Base-by-base conservation (phyloP, 2,329 filamentous ascomycete species). In the Sporothrix luriei region DNA sequence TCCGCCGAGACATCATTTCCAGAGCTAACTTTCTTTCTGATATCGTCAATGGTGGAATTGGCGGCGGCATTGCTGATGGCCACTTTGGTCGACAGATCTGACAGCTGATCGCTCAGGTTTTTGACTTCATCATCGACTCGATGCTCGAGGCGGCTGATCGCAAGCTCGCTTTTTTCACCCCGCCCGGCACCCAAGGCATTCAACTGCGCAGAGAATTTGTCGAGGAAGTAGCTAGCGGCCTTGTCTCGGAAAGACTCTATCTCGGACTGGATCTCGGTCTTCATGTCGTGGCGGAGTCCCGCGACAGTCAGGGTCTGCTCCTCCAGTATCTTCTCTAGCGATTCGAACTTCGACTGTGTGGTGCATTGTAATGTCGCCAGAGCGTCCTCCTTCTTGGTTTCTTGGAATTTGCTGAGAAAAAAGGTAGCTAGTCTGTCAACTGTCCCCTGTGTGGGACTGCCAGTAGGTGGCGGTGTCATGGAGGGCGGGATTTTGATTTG, bases 391-490 rank as follows among this genome's bases (percentile, higher is more conserved):
- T 66, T 69, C 24, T 71, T 72, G 24, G 67, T 55, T 14, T 74
- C 70, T 19, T 74, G 73, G 29, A 74, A 70, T 14, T 64, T 70
- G 46, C 61, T n/a, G 16, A 73, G 48, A 26, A 74, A 73, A n/a
- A 62, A 73, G 0, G 72, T 65, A 10, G 73, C 65, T 6, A 74
- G 49, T 19, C 67, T 38, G n/a, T 73, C 72, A 16, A 74, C 69
- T 21, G 65, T 43, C n/a, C 65, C 65, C 40, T 68, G 66, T 26
- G 40, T 14, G 21, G 40, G 9, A 24, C 52, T 14, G 14, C 6
- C 6, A 24, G 33, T 10, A 46, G 55, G 13, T 19, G 66, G 66
- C 5, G 66, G 66, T n/a, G 66, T 51, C 66, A 62, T 62, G 16
- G 66, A 68, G 24, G 54, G 52, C 43, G 54, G 54, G 13, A 52